Conservation (phyloP, 768 basidiomycete genomes). For the Lentinula boryana region DNA sequence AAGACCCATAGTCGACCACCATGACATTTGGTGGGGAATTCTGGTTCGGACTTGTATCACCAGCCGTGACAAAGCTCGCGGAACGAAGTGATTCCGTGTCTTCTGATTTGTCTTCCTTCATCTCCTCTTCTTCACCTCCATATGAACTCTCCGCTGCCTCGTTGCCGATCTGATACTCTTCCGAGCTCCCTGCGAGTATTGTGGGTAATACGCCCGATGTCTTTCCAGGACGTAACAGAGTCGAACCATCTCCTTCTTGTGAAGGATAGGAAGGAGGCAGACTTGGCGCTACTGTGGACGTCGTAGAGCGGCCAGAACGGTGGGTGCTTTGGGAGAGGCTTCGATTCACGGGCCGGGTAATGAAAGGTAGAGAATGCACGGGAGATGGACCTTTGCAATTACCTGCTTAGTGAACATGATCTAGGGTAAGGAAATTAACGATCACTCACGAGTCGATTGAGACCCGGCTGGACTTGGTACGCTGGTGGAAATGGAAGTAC, state of each 20-base stretch:
- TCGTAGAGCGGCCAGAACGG: slow-evolving; percentile 32
- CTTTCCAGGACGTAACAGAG: slow-evolving; percentile 21
- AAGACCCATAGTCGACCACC: not conserved
- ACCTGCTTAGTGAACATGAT: not conserved
- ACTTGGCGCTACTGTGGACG: slow-evolving; percentile 31
- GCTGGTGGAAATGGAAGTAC: slow-evolving; percentile 11
- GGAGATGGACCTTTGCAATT: slow-evolving; percentile 39
- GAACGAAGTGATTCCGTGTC: slow-evolving; percentile 36
- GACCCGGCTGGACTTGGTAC: slow-evolving; percentile 30
- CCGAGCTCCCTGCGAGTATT: slow-evolving; percentile 30
- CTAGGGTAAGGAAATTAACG: not conserved
- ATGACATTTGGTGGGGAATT: not conserved
- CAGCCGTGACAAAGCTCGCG: slow-evolving; percentile 54
- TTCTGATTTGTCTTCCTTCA: slow-evolving; percentile 28
- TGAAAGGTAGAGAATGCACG: slow-evolving; percentile 46
- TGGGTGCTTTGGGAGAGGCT: slow-evolving; percentile 61
- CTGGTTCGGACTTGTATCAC: slow-evolving; percentile 4
- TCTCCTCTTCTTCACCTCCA: slow-evolving; percentile 18
- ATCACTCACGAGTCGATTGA: slow-evolving; percentile 38
- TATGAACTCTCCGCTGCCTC: slow-evolving; percentile 20
- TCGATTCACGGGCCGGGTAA: slow-evolving; percentile 60
- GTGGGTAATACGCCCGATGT: slow-evolving; percentile 28
- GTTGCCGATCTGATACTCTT: slow-evolving; percentile 27
- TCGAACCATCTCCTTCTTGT: slow-evolving; percentile 18
- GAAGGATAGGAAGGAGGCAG: slow-evolving; percentile 48